Evolutionary conservation across 176 grass and related monocot species (phyloP), one percentile per base, ranked within the genome.

Genomic region (Aegilops sharonensis): DNA sequence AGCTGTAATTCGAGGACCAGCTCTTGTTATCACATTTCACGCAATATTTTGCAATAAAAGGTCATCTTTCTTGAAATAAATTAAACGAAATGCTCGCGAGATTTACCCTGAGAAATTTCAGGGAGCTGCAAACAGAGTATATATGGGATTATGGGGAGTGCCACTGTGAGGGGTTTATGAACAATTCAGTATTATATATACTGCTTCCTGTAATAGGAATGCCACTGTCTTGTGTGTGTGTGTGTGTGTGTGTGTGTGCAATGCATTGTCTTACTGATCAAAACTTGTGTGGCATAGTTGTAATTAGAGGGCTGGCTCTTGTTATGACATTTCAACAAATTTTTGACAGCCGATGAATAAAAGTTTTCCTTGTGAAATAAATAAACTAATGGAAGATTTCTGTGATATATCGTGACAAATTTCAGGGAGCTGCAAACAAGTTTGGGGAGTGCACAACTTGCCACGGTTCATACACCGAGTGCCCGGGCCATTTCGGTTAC

Each of bases 401-500:
- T 52, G 48, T 52, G 48, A 52, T 52, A 5, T 56, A 56, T 56
- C 52, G 52, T 56, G 52, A 20, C 52, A 56, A 82, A 76, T 79
- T 88, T 87, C 70, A 98, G 96, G 96, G 96, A 79, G 59, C 90
- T n/a, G 42, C 96, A 43, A 92, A 88, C 78, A 98, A 94, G 68
- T 12, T 20, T 12, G 85, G 81, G 40, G 13, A 72, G 29, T 98
- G 96, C 73, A 81, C 65, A 40, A 98, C 96, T 78, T 98, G 96
- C 72, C 89, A 95, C 39, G 88, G 96, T 48, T 74, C 77, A 37
- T 98, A 91, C 68, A 21, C 74, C 6, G 88, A 94, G 2, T 98
- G 96, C 72, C 96, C 93, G 13, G 96, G 96, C 34, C 93, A 95
- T 86, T 98, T 98, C 70, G 96, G 96, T 15, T 95, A 98, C 84